Base-by-base conservation (phyloP, 306 rosid species). In the Argentina anserina region DNA sequence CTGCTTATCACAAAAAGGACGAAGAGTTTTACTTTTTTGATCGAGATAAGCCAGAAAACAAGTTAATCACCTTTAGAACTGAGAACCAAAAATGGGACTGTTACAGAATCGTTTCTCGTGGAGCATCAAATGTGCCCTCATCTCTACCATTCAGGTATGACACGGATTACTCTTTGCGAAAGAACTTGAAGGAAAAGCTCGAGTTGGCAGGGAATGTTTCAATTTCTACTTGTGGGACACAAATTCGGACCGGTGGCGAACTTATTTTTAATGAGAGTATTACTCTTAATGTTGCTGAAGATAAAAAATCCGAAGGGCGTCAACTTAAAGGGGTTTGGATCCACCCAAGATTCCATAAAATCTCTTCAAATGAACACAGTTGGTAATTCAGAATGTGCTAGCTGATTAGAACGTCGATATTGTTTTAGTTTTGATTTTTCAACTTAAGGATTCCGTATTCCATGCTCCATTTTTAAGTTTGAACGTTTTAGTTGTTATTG, bases 271-370 rank as follows among this genome's bases (percentile, higher is more conserved):
- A 47, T 53, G 84, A 74, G 56, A 31, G 7, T 55, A 6, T 79
- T 37, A 43, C 36, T 15, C 69, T 47, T 26, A n/a, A 42, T n/a
- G 69, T 13, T 17, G 20, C 7, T 56, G 39, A 46, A 0, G 65
- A 6, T 11, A 18, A 25, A 21, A 18, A 25, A 21, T 23, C 69
- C 34, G 12, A 10, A 15, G 33, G 2, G 7, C 56, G 41, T 29
- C 49, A 33, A 15, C 60, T 77, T 10, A 84, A 71, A 79, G 83
- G 86, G 31, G 74, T 78, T 5, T 84, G 87, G 87, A 71, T 84
- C 42, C 78, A 77, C 29, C 84, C 87, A 25, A 76, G 72, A 36
- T 70, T 73, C 69, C 9, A 62, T 28, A 53, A 45, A 12, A 25
- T 55, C 36, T 31, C 63, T 10, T 39, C 46, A 67, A 49, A 78